Conservation (phyloP, 2,329 filamentous ascomycete species). For the Microsporum audouinii region DNA sequence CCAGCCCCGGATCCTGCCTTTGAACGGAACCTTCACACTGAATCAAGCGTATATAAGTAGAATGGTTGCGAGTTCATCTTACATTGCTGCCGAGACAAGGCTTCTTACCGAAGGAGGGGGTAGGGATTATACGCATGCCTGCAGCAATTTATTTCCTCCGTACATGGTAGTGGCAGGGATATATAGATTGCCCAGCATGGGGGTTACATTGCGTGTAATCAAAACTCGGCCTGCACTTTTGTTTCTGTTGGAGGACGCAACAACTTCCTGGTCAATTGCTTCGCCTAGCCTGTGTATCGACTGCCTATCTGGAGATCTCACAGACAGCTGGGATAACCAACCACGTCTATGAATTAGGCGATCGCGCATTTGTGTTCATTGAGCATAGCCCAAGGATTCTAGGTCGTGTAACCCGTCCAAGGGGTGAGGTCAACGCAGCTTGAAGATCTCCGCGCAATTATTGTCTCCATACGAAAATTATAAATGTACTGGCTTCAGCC, state of each 20-base stretch:
- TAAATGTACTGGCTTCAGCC: neutral
- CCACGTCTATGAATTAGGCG: constrained; percentile 1
- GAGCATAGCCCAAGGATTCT: neutral
- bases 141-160: neutral
- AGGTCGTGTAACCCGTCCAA: neutral
- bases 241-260: neutral
- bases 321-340: neutral
- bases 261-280: neutral
- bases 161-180: neutral
- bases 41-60: neutral
- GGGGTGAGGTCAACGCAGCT: neutral
- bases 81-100: neutral
- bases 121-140: neutral
- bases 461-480: neutral
- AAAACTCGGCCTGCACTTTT: neutral
- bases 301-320: neutral
- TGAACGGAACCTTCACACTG: neutral
- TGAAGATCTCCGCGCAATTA: neutral
- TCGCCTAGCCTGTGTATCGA: constrained; percentile 1
- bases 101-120: neutral
- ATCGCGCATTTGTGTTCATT: neutral
- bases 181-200: neutral
- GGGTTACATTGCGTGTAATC: constrained; percentile 1
- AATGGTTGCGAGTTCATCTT: neutral
- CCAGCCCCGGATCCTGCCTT: neutral